Evolutionary conservation across 108 stramenopile genomes (phyloP), one percentile per base, ranked within the genome.

Genomic region (Parietichytrium sp.): DNA sequence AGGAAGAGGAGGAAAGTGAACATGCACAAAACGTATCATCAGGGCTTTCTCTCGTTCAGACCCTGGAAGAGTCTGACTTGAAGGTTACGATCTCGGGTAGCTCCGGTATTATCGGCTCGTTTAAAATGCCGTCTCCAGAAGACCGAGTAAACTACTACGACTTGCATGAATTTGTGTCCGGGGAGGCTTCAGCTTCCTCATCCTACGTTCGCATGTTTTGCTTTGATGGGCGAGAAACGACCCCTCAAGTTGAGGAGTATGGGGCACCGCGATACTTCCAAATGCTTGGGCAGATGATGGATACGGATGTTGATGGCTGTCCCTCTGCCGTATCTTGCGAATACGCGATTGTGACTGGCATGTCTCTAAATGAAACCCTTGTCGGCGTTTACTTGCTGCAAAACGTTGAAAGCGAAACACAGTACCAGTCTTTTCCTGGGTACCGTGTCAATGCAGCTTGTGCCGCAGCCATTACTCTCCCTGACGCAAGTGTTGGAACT

Each of bases 241-340:
- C 23, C 38, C 38, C 61, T 0, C 6, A n/a, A 23, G 23, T 72
- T 0, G 10, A 72, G 10, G 61, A 72, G 61, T 72, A 72, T 25
- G 61, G 61, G 20, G 61, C 61, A 0, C 61, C 61, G 13, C 61
- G 61, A 6, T 72, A 72, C 42, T 72, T 72, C 45, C 6, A n/a
- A 6, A 45, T 45, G 20, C 38, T 45, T 10, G 45, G 61, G 23
- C 38, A 72, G 42, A 72, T 72, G 61, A 45, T 72, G 61, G 61
- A 33, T 15, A n/a, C 45, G 8, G 61, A 72, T 42, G 45, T 72
- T 42, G 61, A 25, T 25, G 13, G 20, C 23, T 72, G 61, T 25
- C 61, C 61, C 1, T 23, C 7, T 25, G 36, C 61, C 16, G 16
- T n/a, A 18, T 23, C 61, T 16, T 72, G 61, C 33, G 42, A 72